phyloP scores from a whole-genome alignment of 768 basidiomycete species.

The Leccinellum rugosiceps region DNA sequence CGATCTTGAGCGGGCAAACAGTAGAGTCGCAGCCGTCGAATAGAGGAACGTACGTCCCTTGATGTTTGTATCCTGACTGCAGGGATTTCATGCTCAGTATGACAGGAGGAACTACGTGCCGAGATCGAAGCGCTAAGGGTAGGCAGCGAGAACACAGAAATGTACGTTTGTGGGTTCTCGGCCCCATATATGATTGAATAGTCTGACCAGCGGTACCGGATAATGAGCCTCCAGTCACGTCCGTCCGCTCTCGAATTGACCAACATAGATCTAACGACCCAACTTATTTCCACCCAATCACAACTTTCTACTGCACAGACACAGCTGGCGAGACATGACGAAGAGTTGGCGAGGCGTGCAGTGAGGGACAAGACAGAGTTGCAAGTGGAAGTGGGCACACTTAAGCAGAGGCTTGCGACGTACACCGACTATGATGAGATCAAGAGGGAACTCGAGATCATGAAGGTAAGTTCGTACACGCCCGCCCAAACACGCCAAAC shows the following conservation, averaged over 20 bases:
- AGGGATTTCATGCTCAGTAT: not conserved
- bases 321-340: not conserved
- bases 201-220: conserved; percentile 11
- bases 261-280: not conserved
- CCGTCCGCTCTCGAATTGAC: conserved; percentile 71
- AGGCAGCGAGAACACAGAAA: conserved; percentile 66
- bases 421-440: conserved; percentile 87
- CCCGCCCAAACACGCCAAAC: not conserved
- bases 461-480: conserved; percentile 66
- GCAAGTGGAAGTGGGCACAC: conserved; percentile 3
- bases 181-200: not conserved
- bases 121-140: conserved; percentile 90
- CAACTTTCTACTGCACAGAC: too few species aligned
- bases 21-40: conserved; percentile 87
- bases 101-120: conserved; percentile 87
- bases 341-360: conserved; percentile 9
- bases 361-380: not conserved
- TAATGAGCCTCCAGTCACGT: conserved; percentile 58
- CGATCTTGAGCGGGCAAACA: conserved; percentile 94
- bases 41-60: conserved; percentile 71
- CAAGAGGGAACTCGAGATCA: conserved; percentile 96
- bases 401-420: conserved; percentile 23
- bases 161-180: conserved; percentile 42
- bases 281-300: too few species aligned
- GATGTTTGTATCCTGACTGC: not conserved